Base-by-base conservation (phyloP, 2,329 filamentous ascomycete species). In the Cryoendolithus antarcticus region DNA sequence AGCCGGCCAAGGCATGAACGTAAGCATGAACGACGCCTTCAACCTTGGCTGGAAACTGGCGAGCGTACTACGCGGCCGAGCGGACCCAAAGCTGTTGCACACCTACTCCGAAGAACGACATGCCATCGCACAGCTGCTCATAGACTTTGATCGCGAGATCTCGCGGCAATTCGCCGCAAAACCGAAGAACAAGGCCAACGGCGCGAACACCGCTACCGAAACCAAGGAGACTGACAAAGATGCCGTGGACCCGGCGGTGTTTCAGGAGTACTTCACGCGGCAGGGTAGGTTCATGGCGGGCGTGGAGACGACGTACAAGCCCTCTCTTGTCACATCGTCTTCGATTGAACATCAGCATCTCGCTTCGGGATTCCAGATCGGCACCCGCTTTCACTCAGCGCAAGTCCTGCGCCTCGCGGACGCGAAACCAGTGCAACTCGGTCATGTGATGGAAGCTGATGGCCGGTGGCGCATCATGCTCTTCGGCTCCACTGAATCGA, bases 1-100 rank as follows among this genome's bases (percentile, higher is more conserved):
- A 51, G 77, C 75, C 1, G 77, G 77, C 2, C 77, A 82, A 51
- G 79, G 80, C 9, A 82, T 83, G 77, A 84, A 84, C 48, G 72
- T 81, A 2, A 73, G 67, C 24, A 80, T 84, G 73, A 77, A 81
- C 48, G 80, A 84, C 53, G 60, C 66, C 4, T 75, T 65, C 56
- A 76, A 75, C 46, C 60, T 76, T 0, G 70, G 67, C 21, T 75
- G 72, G 72, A 76, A 76, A 50, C 54, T 75, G 2, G 65, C 62
- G 0, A 52, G 64, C 21, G 70, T 72, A 0, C 54, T 73, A 13
- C 68, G 47, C 9, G 50, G 49, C 10, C 42, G 38, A 7, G 43
- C 51, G 3, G 46, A 53, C 9, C 43, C 51, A 9, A 48, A 45
- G 6, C 46, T 74, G 10, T 57, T 75, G 1, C 62, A 64, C 41